Evolutionary conservation across 805 yeast species (phyloP).

Genomic region (Saccharomycopsis fibuligera): DNA sequence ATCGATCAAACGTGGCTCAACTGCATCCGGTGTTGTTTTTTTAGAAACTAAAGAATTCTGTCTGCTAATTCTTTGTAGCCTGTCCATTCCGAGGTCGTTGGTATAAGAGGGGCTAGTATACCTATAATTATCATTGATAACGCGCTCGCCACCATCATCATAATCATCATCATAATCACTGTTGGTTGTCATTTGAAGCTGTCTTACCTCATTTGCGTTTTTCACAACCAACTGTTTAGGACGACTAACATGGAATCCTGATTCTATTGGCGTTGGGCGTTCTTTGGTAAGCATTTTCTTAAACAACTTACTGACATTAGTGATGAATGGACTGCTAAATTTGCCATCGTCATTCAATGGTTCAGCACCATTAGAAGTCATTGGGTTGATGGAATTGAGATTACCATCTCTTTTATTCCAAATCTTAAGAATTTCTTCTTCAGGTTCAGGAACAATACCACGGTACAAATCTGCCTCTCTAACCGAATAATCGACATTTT

Average conservation of each 20-base stretch:
- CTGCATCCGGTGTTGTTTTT: no score
- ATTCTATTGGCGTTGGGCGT: not conserved
- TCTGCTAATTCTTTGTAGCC: not conserved
- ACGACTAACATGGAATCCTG: conserved; percentile 29
- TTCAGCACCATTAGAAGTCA: conserved; percentile 7
- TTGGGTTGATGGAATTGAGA: conserved; percentile 17
- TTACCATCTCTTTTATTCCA: conserved; percentile 43
- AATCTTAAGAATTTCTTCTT: conserved; percentile 43
- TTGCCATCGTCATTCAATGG: conserved; percentile 1
- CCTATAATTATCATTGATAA: not conserved
- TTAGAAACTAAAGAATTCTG: not conserved
- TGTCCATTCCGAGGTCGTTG: not conserved
- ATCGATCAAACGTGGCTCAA: not conserved
- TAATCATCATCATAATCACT: not conserved
- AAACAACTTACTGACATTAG: conserved; percentile 4
- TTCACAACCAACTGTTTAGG: conserved; percentile 24
- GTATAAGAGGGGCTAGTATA: no score
- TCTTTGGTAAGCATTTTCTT: not conserved
- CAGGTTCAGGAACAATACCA: conserved; percentile 29
- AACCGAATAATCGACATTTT: conserved; percentile 44
- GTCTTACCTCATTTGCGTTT: not conserved
- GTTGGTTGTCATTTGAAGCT: not conserved
- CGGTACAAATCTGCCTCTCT: conserved; percentile 53
- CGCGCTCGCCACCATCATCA: not conserved
- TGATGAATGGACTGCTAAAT: not conserved